A percentile compares a stretch with the other conserved stretches of the same genome.
Conservation (phyloP, 108 stramenopile genomes). For the Fragilaria crotonensis region DNA sequence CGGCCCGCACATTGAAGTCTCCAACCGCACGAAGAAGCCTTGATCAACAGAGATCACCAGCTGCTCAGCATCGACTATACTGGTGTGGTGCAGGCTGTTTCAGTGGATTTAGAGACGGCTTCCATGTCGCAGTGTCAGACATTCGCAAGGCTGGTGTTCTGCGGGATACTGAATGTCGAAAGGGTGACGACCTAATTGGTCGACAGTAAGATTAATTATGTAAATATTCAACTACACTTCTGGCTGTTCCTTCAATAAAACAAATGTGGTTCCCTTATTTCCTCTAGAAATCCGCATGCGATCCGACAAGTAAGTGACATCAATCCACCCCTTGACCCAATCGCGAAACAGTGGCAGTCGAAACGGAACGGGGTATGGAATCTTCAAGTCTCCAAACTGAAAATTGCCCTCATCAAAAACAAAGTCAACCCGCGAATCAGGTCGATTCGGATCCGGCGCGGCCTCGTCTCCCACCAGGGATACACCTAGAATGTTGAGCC, state of each 20-base stretch:
- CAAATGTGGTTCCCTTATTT: conserved; percentile 86
- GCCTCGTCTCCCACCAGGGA: conserved; percentile 73
- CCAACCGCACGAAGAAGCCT: conserved; percentile 32
- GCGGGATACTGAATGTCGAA: neutral
- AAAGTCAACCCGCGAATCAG: conserved; percentile 71
- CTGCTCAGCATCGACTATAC: conserved; percentile 47
- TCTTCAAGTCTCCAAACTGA: conserved; percentile 33
- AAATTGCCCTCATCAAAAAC: conserved; percentile 85
- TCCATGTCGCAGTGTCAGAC: conserved; percentile 57
- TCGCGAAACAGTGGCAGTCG: conserved; percentile 71
- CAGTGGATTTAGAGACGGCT: conserved; percentile 52
- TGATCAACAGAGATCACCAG: conserved; percentile 38
- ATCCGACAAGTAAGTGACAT: conserved; percentile 79
- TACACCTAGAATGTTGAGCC: conserved; percentile 73
- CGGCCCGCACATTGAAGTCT: conserved; percentile 33
- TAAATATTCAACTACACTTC: too few relatives aligned
- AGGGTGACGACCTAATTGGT: neutral
- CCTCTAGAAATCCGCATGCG: conserved; percentile 65
- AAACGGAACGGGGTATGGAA: conserved; percentile 85
- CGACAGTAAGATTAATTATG: too few relatives aligned
- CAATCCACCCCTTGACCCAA: conserved; percentile 86
- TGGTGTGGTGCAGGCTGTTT: conserved; percentile 64
- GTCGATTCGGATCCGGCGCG: conserved; percentile 46
- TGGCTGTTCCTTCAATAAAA: conserved; percentile 46
- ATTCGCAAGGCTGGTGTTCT: conserved; percentile 71